Base-by-base conservation (phyloP, 805 yeast species). In the Wickerhamiella cacticola region DNA sequence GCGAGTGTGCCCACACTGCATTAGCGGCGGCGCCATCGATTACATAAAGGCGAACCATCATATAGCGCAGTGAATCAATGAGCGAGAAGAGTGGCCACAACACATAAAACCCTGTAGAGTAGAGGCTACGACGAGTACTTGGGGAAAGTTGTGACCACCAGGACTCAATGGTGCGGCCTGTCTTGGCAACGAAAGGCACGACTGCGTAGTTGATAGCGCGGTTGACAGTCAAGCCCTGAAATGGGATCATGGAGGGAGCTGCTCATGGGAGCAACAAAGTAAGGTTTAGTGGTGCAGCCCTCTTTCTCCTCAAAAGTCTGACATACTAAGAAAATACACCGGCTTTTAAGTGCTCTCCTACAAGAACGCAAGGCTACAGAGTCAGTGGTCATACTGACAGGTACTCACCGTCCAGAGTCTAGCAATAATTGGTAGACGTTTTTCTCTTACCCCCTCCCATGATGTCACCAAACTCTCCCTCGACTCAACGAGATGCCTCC, bases 191-290 rank as follows among this genome's bases (percentile, higher is more conserved):
- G 7, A 41, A 13, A 2, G 50, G 50, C 39, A 42, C 39, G 12
- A 48, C 46, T 6, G 46, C 50, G 26, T 48, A 48, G 39, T 48
- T 48, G 21, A 48, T 42, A 3, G 38, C 42, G 13, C 46, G 24
- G 31, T 29, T 48, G 31, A 42, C 40, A 16, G 33, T 22, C 28
- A 43, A 13, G 10, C 42, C 29, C 12, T 39, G 42, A 21, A 39
- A 39, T 39, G 42, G 42, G 31, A 39, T 39, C 29, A 39, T 22
- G n/a, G 29, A 10, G 36, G 6, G 36, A 10, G 36, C n/a, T n/a
- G n/a, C n/a, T n/a, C n/a, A n/a, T n/a, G n/a, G n/a, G n/a, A n/a
- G n/a, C n/a, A n/a, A n/a, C n/a, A n/a, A n/a, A n/a, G n/a, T n/a
- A n/a, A n/a, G n/a, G n/a, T n/a, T n/a, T n/a, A n/a, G n/a, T n/a